Evolutionary conservation across 257 asterid species (phyloP).

Genomic region (Solanum neorickii): DNA sequence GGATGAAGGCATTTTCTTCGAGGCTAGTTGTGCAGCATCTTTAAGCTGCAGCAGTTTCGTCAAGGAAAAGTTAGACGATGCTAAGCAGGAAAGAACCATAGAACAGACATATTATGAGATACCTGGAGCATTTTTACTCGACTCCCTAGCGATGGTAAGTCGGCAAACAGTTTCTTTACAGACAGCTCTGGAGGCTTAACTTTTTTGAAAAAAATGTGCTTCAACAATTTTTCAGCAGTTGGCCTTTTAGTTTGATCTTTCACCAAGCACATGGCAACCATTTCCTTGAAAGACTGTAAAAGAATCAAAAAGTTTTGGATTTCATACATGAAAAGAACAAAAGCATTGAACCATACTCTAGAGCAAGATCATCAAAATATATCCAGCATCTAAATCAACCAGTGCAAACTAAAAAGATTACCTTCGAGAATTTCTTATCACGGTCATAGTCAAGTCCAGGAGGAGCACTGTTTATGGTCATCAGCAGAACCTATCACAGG

Average conservation of each 20-base stretch:
- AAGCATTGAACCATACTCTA: not conserved
- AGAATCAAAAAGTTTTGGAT: not conserved
- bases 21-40: constrained; percentile 97
- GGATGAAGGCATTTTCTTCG: constrained; percentile 79
- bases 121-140: constrained; percentile 97
- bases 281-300: constrained; percentile 86
- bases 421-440: constrained; percentile 97
- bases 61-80: constrained; percentile 6
- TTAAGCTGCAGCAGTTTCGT: constrained; percentile 45
- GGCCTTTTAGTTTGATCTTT: constrained; percentile 99
- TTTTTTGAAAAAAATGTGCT: constrained; percentile 75
- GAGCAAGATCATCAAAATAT: not conserved
- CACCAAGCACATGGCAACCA: constrained; percentile 99
- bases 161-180: constrained; percentile 64
- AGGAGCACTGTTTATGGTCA: constrained; percentile 99
- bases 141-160: constrained; percentile 83
- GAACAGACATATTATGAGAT: constrained; percentile 2
- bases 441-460: constrained; percentile 99
- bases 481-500: constrained; percentile 9
- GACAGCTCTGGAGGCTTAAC: constrained; percentile 87
- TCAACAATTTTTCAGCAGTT: constrained; percentile 83
- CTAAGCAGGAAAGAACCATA: not conserved
- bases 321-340: not conserved
- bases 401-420: constrained; percentile 8
- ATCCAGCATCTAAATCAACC: not conserved